Base-by-base conservation (phyloP, 768 basidiomycete genomes). In the Xanthoconium stramineum region DNA sequence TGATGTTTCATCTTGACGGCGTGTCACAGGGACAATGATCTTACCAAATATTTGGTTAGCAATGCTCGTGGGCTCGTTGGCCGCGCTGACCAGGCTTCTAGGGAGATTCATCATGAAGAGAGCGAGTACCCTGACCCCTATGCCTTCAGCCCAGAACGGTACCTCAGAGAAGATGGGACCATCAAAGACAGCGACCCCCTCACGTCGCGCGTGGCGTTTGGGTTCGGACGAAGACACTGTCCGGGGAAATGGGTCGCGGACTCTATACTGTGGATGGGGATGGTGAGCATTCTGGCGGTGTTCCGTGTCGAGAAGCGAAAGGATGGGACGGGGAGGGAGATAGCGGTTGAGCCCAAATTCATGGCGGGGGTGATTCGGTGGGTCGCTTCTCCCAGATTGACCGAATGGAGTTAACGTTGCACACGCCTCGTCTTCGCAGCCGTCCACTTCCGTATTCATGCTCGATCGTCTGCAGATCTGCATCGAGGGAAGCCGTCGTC, bases 241-340 rank as follows among this genome's bases (percentile, higher is more conserved):
- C 70, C 68, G 30, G 70, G 70, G 3, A 66, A 68, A 52, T 70
- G 65, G 60, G 54, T 71, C 15, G 70, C 72, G 10, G 70, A 74
- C 36, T 59, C 71, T 28, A 35, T 70, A 6, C 38, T 69, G 9
- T 71, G 72, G 70, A 65, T 68, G 45, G 67, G 65, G 0, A 62
- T 72, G 12, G 70, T 69, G 42, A 58, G 62, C 28, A 65, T 72
- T 24, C 47, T 72, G 36, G 55, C 72, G 5, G 46, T 60, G 15
- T 61, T 74, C 39, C 59, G 46, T 8, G 45, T 69, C 1, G 60
- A 58, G 17, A 67, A 64, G 52, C 35, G 47, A 37, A 73, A 50
- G 56, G 71, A 67, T 29, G 42, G 33, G 19, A 35, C n/a, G 29
- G 70, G 71, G 24, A 57, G 35, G n/a, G 67, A 51, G 32, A 35